A percentile compares a stretch with the other conserved stretches of the same genome.
phyloP scores from a whole-genome alignment of 2,329 filamentous ascomycete genomes.

The Trichoderma afroharzianum region DNA sequence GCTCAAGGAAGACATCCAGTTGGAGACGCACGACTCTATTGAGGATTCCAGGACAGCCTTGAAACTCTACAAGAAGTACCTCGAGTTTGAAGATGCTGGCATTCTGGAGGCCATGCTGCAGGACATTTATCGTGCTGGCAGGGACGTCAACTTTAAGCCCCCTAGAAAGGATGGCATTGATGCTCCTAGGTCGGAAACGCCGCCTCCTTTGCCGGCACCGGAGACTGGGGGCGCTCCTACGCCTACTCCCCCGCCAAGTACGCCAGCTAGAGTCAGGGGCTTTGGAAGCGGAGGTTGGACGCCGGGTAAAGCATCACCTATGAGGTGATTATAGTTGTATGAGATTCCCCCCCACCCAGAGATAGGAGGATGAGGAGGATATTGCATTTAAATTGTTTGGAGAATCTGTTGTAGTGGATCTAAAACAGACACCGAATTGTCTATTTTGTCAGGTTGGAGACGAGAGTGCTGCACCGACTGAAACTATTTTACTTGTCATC shows the following conservation, averaged over 20 bases:
- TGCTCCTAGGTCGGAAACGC: slow-evolving; percentile 49
- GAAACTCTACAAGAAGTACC: slow-evolving; percentile 82
- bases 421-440: not conserved
- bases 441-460: not conserved
- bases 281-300: slow-evolving; percentile 43
- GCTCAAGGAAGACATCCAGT: slow-evolving; percentile 89
- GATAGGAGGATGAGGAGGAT: not conserved
- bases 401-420: not conserved
- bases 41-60: slow-evolving; percentile 91
- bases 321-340: slow-evolving; percentile 25
- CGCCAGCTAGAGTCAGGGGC: slow-evolving; percentile 40
- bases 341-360: no score
- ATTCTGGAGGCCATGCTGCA: slow-evolving; percentile 79
- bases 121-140: slow-evolving; percentile 67
- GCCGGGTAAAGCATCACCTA: slow-evolving; percentile 43
- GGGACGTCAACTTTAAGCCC: slow-evolving; percentile 50
- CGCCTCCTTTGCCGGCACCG: slow-evolving; percentile 46
- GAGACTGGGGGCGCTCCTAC: slow-evolving; percentile 24
- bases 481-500: not conserved
- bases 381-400: not conserved
- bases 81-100: slow-evolving; percentile 83
- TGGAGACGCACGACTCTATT: slow-evolving; percentile 89
- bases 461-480: not conserved
- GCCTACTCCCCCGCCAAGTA: slow-evolving; percentile 39
- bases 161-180: slow-evolving; percentile 45